Percentiles rank a stretch among this genome's conserved stretches.
phyloP scores from a whole-genome alignment of 441 rosid species.

The Aleurites moluccanus region DNA sequence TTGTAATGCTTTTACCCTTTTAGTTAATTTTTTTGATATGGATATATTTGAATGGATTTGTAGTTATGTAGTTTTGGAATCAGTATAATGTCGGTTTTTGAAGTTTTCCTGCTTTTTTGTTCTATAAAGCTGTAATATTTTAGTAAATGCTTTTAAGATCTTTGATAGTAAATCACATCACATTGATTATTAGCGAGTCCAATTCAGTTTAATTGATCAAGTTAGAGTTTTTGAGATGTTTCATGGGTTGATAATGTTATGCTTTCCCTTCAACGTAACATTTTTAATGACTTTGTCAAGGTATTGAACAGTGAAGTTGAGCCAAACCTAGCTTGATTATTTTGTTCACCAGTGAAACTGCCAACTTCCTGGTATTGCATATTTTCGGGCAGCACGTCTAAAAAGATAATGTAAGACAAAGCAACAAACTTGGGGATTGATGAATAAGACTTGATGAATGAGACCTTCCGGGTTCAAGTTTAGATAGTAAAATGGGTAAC shows the following conservation, averaged over 20 bases:
- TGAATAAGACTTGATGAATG: too few relatives aligned
- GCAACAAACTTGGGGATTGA: neutral
- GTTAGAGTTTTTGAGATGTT: neutral
- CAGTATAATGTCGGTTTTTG: neutral
- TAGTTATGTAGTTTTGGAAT: neutral
- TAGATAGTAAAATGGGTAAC: slow-evolving; percentile 5
- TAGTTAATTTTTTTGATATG: slow-evolving; percentile 5
- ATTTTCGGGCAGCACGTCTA: neutral
- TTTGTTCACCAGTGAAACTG: slow-evolving; percentile 12
- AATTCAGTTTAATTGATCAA: slow-evolving; percentile 7
- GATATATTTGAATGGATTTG: slow-evolving; percentile 3
- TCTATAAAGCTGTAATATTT: neutral
- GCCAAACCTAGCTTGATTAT: slow-evolving; percentile 4
- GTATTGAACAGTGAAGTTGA: slow-evolving; percentile 6
- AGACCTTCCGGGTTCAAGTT: neutral
- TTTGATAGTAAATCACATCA: slow-evolving; percentile 6
- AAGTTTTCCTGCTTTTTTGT: slow-evolving; percentile 1
- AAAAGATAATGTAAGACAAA: neutral
- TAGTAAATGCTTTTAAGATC: slow-evolving; percentile 24
- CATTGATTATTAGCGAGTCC: slow-evolving; percentile 14
- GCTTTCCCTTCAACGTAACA: neutral
- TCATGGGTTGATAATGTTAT: neutral
- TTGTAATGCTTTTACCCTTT: neutral
- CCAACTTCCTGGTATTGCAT: slow-evolving; percentile 3
- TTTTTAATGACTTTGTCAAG: neutral